A percentile compares a stretch with the other conserved stretches of the same genome.
phyloP scores from a whole-genome alignment of 805 yeast species.

The Tetrapisispora namnaoensis region DNA sequence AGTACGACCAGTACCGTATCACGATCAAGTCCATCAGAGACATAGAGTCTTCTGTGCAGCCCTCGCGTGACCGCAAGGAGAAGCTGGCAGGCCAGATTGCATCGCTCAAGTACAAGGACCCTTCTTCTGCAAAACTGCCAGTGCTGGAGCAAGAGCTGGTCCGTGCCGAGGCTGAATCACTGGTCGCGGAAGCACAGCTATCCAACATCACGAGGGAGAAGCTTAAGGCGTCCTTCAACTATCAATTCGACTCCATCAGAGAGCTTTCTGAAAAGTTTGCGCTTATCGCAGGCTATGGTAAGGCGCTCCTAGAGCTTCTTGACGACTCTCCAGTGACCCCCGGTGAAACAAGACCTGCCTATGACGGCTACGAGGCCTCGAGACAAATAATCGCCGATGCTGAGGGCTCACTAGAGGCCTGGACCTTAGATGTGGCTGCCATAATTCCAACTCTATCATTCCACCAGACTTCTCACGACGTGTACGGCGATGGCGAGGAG shows the following conservation, averaged over 20 bases:
- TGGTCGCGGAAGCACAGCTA: constrained; percentile 98
- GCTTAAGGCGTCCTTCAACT: constrained; percentile 92
- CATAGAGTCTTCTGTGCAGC: constrained; percentile 96
- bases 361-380: constrained; percentile 96
- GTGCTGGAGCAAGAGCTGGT: constrained; percentile 97
- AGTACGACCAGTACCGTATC: constrained; percentile 95
- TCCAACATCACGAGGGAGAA: constrained; percentile 97
- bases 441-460: constrained; percentile 88
- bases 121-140: constrained; percentile 90
- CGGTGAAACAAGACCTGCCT: constrained; percentile 97
- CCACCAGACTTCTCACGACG: constrained; percentile 64
- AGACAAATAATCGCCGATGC: constrained; percentile 96
- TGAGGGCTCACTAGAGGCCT: constrained; percentile 86
- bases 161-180: constrained; percentile 97
- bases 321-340: constrained; percentile 98
- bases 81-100: constrained; percentile 97
- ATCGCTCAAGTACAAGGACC: constrained; percentile 95
- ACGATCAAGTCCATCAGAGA: constrained; percentile 90
- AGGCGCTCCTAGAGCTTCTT: constrained; percentile 87
- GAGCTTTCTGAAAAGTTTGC: constrained; percentile 95
- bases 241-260: constrained; percentile 91
- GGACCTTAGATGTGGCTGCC: constrained; percentile 94
- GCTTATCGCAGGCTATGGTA: constrained; percentile 96
- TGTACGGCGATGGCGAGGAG: constrained; percentile 35
- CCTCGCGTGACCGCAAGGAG: constrained; percentile 95